These are phyloP conservation scores for Coemansia reversa DNA, from an alignment of 192 early-diverging fungal species.

Conservation along the genomic window DNA sequence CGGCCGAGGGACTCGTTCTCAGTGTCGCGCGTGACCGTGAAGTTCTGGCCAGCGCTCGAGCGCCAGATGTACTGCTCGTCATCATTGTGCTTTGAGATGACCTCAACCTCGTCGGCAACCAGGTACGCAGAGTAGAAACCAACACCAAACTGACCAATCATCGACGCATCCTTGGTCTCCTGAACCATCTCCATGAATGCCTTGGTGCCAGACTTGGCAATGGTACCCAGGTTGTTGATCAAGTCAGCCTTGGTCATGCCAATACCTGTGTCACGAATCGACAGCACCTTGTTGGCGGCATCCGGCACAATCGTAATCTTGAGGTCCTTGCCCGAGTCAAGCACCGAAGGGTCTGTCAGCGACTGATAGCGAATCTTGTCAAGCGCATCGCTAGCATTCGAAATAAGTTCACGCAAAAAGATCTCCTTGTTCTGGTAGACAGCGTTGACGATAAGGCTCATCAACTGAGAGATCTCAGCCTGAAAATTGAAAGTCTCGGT, in stretches of 20 bases:
- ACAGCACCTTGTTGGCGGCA: conserved; percentile 79
- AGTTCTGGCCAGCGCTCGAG: conserved; percentile 87
- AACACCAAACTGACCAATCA: conserved; percentile 99
- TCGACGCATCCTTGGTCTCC: conserved; percentile 95
- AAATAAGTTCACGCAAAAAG: conserved; percentile 98
- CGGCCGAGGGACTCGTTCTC: conserved; percentile 88
- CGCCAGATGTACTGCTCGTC: conserved; percentile 96
- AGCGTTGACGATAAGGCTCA: conserved; percentile 99
- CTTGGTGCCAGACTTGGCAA: conserved; percentile 99
- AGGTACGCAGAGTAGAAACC: conserved; percentile 99
- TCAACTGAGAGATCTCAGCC: conserved; percentile 99
- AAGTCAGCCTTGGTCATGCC: conserved; percentile 77
- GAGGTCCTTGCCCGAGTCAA: conserved; percentile 91
- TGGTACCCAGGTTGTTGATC: conserved; percentile 87
- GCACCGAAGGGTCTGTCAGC: conserved; percentile 82
- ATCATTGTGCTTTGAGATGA: conserved; percentile 92
- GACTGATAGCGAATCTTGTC: conserved; percentile 99
- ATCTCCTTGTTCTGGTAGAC: conserved; percentile 99
- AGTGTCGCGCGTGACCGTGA: conserved; percentile 92
- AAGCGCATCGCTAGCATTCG: conserved; percentile 89
- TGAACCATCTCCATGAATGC: conserved; percentile 98
- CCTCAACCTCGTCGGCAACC: conserved; percentile 95
- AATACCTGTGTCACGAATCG: conserved; percentile 84
- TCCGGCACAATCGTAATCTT: conserved; percentile 94
- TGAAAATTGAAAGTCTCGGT: conserved; percentile 89